Percentiles rank a stretch among this genome's conserved stretches.
These are phyloP conservation scores for Vinca minor DNA, from an alignment of 257 asterid species.

Conservation along the genomic window DNA sequence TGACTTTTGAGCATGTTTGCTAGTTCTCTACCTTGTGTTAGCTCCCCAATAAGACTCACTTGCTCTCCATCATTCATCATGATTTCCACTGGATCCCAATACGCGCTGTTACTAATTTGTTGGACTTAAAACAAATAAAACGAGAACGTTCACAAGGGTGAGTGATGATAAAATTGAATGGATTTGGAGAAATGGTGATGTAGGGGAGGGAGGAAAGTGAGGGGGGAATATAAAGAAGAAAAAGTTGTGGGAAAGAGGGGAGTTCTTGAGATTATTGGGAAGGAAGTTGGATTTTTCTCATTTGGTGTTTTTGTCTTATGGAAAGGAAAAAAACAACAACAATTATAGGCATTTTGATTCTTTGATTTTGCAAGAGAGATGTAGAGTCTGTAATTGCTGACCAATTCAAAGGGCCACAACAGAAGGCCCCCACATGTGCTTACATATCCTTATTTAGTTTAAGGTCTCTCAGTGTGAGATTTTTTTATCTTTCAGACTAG, in stretches of 20 bases:
- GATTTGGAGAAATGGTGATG: neutral
- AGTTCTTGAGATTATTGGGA: slow-evolving; percentile 11
- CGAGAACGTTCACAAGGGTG: too few species aligned
- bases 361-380: neutral
- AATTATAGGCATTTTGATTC: neutral
- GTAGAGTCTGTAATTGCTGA: slow-evolving; percentile 20
- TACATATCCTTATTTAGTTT: too few species aligned
- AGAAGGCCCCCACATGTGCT: too few species aligned
- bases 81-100: too few species aligned
- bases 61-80: slow-evolving; percentile 22
- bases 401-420: slow-evolving; percentile 32
- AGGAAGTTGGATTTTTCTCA: slow-evolving; percentile 6
- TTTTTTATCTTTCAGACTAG: too few species aligned
- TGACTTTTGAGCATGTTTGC: slow-evolving; percentile 52
- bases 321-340: too few species aligned
- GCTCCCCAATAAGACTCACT: slow-evolving; percentile 28
- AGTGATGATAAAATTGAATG: too few species aligned
- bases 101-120: too few species aligned
- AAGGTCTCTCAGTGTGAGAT: too few species aligned
- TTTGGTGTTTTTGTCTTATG: neutral
- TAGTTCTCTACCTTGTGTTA: slow-evolving; percentile 60
- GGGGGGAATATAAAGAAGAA: slow-evolving; percentile 17
- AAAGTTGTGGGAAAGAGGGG: slow-evolving; percentile 25
- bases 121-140: too few species aligned
- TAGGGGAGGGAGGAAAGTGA: slow-evolving; percentile 12